Percentiles rank a stretch among this genome's conserved stretches.
phyloP scores from a whole-genome alignment of 2,329 filamentous ascomycete genomes.

The Phialocephala subalpina region DNA sequence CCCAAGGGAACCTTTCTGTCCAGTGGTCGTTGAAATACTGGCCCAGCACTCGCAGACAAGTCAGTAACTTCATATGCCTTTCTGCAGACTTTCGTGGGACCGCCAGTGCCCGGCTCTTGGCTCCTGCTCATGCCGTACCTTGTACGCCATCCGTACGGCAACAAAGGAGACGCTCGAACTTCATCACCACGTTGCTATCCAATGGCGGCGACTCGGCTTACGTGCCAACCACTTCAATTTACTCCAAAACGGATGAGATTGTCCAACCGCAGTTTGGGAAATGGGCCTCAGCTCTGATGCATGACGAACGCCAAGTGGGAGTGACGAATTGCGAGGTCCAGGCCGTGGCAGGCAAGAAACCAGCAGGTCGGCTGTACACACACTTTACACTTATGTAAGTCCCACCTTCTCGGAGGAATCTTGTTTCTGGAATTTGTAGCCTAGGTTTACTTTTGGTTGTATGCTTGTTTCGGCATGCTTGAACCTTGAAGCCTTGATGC shows the following conservation, averaged over 20 bases:
- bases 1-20: not conserved
- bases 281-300: not conserved
- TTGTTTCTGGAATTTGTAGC: too few relatives aligned
- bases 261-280: slow-evolving; percentile 14
- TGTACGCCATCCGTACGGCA: not conserved
- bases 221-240: slow-evolving; percentile 6
- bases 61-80: slow-evolving; percentile 5
- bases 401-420: too few relatives aligned
- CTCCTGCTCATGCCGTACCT: not conserved
- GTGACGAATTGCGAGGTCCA: too few relatives aligned
- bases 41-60: not conserved
- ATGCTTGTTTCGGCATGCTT: too few relatives aligned
- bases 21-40: slow-evolving; percentile 3
- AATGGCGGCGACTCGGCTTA: slow-evolving; percentile 12
- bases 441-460: too few relatives aligned
- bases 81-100: slow-evolving; percentile 8
- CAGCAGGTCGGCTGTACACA: too few relatives aligned
- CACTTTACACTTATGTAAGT: too few relatives aligned
- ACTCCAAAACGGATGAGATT: slow-evolving; percentile 7
- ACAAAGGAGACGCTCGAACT: slow-evolving; percentile 1
- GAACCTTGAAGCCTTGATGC: too few relatives aligned
- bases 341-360: too few relatives aligned
- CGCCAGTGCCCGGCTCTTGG: not conserved
- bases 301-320: slow-evolving; percentile 1
- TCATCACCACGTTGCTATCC: slow-evolving; percentile 1